These are phyloP conservation scores for Arthrinium puccinioides DNA, from an alignment of 2,329 filamentous ascomycete genomes.

Conservation along the genomic window DNA sequence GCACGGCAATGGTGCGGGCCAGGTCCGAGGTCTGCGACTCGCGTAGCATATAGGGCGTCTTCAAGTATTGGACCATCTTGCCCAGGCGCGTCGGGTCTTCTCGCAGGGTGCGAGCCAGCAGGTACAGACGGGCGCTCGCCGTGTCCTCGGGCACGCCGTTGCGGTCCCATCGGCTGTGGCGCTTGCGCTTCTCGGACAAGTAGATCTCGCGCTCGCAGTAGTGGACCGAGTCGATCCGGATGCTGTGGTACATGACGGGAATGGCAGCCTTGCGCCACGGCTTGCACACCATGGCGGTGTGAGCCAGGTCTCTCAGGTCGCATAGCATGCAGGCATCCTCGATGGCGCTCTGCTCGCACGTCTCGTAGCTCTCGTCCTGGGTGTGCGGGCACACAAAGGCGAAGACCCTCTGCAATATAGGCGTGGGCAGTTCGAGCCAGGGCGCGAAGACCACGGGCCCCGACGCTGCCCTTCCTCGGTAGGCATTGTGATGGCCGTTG, in stretches of 20 bases:
- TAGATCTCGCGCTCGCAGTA: slow-evolving; percentile 85
- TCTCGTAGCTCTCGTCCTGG: slow-evolving; percentile 68
- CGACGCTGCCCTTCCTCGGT: slow-evolving; percentile 2
- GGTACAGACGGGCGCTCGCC: slow-evolving; percentile 64
- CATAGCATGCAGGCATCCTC: slow-evolving; percentile 88
- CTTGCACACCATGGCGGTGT: slow-evolving; percentile 67
- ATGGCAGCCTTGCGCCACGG: slow-evolving; percentile 56
- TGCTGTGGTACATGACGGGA: slow-evolving; percentile 67
- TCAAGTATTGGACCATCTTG: slow-evolving; percentile 67
- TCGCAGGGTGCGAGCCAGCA: slow-evolving; percentile 76
- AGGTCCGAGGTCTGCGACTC: slow-evolving; percentile 80
- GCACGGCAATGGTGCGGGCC: slow-evolving; percentile 75
- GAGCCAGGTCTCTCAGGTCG: slow-evolving; percentile 80
- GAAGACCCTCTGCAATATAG: slow-evolving; percentile 74
- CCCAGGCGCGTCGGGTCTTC: slow-evolving; percentile 66
- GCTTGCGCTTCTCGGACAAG: slow-evolving; percentile 72
- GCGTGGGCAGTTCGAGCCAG: slow-evolving; percentile 48
- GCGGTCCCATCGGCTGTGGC: slow-evolving; percentile 63
- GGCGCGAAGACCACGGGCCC: slow-evolving; percentile 15
- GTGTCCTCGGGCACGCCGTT: slow-evolving; percentile 78
- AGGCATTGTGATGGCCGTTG: slow-evolving; percentile 15
- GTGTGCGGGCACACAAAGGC: slow-evolving; percentile 76
- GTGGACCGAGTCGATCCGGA: slow-evolving; percentile 89
- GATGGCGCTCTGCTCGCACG: slow-evolving; percentile 71
- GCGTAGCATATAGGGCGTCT: slow-evolving; percentile 90